Conservation (phyloP, 177 flowering plant genomes). For the Vitis hybrid region DNA sequence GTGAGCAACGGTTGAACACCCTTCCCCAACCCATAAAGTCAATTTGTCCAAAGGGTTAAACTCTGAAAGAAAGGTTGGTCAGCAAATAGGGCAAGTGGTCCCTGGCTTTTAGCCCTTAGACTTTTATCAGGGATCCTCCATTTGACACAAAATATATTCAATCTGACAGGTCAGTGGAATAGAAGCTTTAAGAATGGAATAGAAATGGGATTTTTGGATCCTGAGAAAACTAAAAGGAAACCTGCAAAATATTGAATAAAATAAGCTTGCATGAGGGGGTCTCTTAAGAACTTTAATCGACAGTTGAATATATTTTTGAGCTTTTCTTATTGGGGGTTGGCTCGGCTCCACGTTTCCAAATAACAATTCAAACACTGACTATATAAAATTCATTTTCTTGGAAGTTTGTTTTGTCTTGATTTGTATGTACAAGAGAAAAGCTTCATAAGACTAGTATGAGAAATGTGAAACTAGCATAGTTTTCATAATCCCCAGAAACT, state of each 20-base stretch:
- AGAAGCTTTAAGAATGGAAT: slow-evolving; percentile 78
- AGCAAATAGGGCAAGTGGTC: slow-evolving; percentile 14
- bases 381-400: slow-evolving; percentile 13
- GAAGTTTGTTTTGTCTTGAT: slow-evolving; percentile 48
- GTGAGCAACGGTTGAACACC: too few relatives aligned
- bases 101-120: slow-evolving; percentile 7
- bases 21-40: too few relatives aligned
- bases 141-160: neutral
- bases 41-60: too few relatives aligned
- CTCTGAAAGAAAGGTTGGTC: slow-evolving; percentile 15
- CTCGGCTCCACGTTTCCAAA: slow-evolving; percentile 27
- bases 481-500: slow-evolving; percentile 43
- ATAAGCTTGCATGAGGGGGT: slow-evolving; percentile 11
- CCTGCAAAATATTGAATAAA: slow-evolving; percentile 1
- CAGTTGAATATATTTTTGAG: slow-evolving; percentile 27
- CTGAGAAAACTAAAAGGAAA: slow-evolving; percentile 29
- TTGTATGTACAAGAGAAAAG: slow-evolving; percentile 21
- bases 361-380: slow-evolving; percentile 22
- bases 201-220: slow-evolving; percentile 71
- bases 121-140: slow-evolving; percentile 16
- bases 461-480: slow-evolving; percentile 18
- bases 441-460: slow-evolving; percentile 24
- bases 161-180: slow-evolving; percentile 78
- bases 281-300: slow-evolving; percentile 18
- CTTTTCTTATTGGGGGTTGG: slow-evolving; percentile 43